Base-by-base conservation (phyloP, 192 early-diverging fungal species). In the Cetraspora pellucida region DNA sequence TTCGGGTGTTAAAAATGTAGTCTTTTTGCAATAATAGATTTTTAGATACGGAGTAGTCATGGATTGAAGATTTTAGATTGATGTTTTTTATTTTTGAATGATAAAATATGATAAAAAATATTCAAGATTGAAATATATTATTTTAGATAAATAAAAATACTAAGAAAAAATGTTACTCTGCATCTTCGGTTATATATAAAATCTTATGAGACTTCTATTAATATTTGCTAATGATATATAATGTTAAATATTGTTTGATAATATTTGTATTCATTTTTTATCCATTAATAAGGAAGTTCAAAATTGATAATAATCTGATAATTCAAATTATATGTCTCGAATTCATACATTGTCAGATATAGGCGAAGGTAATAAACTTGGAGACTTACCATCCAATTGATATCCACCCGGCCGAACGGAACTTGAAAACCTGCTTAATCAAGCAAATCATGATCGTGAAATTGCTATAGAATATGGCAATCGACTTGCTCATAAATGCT, bases 11-110 rank as follows among this genome's bases (percentile, higher is more conserved):
- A 70, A 30, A 70, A 50, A 70, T 70, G 68, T 70, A 70, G 68
- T 17, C 10, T 27, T 27, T 70, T 30, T n/a, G 19, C 47, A 46
- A 70, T 70, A 70, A 47, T 70, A 70, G 17, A 30, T 25, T 70
- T 70, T 70, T 70, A 70, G 68, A 70, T 50, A 70, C 31, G 68
- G 68, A 17, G 68, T 70, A 70, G 21, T 49, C 47, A 70, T 70
- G 25, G 45, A 37, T 70, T 69, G 67, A 70, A 50, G 21, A 21
- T 49, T 70, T 25, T 49, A 70, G 19, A 64, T 64, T 70, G 25
- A 70, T 70, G 6, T 50, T 21, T 46, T 37, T 37, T 70, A 49
- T 70, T 70, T 50, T 50, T 25, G 47, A 70, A 70, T 70, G 49
- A 52, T 70, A 70, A 70, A 70, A 70, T 25, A 70, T 13, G 44